Conservation (phyloP, 176 grass and related monocot genomes). For the Phoenix roebelenii region DNA sequence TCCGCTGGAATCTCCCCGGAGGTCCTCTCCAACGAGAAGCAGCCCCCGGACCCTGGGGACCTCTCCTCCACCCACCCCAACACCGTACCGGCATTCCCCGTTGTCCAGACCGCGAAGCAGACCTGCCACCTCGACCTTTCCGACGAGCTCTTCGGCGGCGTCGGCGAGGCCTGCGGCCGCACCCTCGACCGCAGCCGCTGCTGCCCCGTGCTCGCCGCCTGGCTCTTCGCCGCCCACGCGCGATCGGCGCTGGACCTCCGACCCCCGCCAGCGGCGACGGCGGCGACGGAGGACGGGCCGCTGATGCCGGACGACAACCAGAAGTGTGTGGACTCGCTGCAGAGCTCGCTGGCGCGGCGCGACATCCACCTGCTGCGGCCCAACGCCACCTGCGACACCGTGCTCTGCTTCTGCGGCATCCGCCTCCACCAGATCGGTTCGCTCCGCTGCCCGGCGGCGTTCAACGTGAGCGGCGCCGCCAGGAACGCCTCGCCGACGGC, state of each 20-base stretch:
- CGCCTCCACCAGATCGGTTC: conserved; percentile 96
- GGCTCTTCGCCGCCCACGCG: conserved; percentile 93
- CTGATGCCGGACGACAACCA: conserved; percentile 97
- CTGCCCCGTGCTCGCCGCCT: conserved; percentile 93
- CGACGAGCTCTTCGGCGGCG: conserved; percentile 89
- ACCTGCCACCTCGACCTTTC: conserved; percentile 80
- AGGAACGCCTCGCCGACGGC: conserved; percentile 80
- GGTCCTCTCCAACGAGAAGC: conserved; percentile 25
- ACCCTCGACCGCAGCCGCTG: conserved; percentile 81
- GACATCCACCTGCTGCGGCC: conserved; percentile 52
- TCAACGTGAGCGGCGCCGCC: conserved; percentile 32
- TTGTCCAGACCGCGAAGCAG: conserved; percentile 19
- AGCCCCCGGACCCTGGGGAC: conserved; percentile 1
- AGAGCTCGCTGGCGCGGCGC: conserved; percentile 55
- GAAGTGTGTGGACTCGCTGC: conserved; percentile 79
- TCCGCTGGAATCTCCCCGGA: conserved; percentile 15
- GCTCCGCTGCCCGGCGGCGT: conserved; percentile 89
- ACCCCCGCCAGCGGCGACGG: conserved; percentile 21
- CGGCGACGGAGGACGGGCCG: conserved; percentile 34
- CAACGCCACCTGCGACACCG: conserved; percentile 78
- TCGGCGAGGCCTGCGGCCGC: conserved; percentile 61
- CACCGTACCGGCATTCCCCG: conserved; percentile 44
- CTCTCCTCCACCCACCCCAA: conserved; percentile 9
- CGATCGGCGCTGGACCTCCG: conserved; percentile 66
- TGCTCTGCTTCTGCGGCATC: conserved; percentile 97